Base-by-base conservation (phyloP, 805 yeast genomes). In the Brettanomyces nanus region DNA sequence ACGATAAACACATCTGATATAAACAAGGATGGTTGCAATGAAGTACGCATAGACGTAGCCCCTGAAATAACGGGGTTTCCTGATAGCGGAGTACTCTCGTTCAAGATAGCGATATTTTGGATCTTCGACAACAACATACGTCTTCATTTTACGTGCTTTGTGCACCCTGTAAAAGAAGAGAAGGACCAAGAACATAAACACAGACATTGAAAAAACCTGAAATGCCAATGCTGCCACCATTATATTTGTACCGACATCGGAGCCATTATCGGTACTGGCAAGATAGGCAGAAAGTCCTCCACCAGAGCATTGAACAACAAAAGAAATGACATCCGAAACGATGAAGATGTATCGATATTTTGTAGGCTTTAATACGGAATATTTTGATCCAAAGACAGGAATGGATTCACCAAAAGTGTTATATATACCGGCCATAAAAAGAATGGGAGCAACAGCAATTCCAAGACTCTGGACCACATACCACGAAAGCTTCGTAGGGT, bases 341-440 rank as follows among this genome's bases (percentile, higher is more conserved):
- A 83, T 69, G 47, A 84, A 84, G 7, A 80, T 59, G 41, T 71
- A 68, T 1, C 83, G 66, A 49, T 75, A 77, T 46, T 60, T 58
- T 59, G 68, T 62, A 11, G 85, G 84, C 40, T 57, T 63, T 21
- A 71, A 36, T 6, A 54, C 20, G 0, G 85, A 73, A 47, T 56
- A 76, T 15, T 61, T 47, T 37, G 62, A 59, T 4, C 85, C 85
- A 47, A 73, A 76, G 1, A 82, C 55, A 40, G 74, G 73, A 36
- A 73, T 61, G 26, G 79, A 45, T 54, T 81, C 77, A 6, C 79
- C 84, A 43, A 85, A 55, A 38, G 77, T 65, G 46, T 69, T 77
- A 58, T 85, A 85, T 3, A 84, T 64, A 2, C 86, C 92, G 5
- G 80, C 94, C 81, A 81, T 79, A 28, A 80, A 64, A 54, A 84